These are phyloP conservation scores for Rutidosis leptorrhynchoides DNA, from an alignment of 129 eudicot genomes.

Conservation along the genomic window DNA sequence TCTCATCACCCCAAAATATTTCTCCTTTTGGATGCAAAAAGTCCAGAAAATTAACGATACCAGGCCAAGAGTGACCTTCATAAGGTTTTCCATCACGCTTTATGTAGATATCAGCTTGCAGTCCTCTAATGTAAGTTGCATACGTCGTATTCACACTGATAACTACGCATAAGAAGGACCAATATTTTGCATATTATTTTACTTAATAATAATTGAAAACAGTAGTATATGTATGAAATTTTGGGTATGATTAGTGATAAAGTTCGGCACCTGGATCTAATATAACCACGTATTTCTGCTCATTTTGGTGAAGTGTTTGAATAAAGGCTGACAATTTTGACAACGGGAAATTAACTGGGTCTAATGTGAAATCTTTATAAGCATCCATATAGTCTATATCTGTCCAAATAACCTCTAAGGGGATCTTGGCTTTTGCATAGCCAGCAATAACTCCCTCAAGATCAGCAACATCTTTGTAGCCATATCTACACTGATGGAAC, in stretches of 20 bases:
- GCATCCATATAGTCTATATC: conserved; percentile 93
- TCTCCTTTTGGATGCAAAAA: conserved; percentile 56
- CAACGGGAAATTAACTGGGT: background rate
- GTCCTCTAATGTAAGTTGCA: conserved; percentile 64
- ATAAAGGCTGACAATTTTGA: conserved; percentile 50
- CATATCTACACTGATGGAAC: conserved; percentile 84
- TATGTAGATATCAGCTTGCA: conserved; percentile 61
- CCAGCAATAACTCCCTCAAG: conserved; percentile 60
- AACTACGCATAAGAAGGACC: conserved; percentile 32
- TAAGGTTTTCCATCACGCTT: conserved; percentile 69
- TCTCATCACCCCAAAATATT: conserved; percentile 66
- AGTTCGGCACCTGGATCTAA: conserved; percentile 66
- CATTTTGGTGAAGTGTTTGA: conserved; percentile 58
- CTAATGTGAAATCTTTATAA: conserved; percentile 75
- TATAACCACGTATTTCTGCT: conserved; percentile 69
- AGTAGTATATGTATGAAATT: background rate
- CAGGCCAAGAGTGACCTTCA: conserved; percentile 79
- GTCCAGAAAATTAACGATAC: conserved; percentile 64
- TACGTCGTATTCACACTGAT: conserved; percentile 59
- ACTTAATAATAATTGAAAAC: background rate
- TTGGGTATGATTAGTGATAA: background rate
- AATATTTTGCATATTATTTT: background rate
- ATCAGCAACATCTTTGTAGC: conserved; percentile 57
- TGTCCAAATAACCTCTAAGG: conserved; percentile 87
- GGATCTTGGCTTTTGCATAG: conserved; percentile 72